A percentile compares a stretch with the other conserved stretches of the same genome.
These are phyloP conservation scores for Echria macrotheca DNA, from an alignment of 495 filamentous ascomycete species.

Conservation along the genomic window DNA sequence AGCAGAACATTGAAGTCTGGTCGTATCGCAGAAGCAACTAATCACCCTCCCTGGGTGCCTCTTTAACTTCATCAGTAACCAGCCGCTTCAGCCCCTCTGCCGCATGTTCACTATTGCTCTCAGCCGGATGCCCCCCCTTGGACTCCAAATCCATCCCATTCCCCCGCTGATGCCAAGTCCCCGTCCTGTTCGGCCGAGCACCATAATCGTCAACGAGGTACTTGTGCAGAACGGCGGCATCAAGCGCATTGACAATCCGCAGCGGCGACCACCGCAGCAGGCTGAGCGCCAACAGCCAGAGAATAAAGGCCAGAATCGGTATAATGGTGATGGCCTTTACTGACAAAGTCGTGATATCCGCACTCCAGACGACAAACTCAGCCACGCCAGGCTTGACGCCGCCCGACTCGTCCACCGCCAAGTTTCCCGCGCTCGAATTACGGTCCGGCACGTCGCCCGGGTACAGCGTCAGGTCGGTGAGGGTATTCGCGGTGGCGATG, in stretches of 20 bases:
- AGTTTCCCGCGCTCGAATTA: constrained; percentile 7
- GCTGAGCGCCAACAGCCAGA: constrained; percentile 12
- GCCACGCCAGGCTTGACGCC: constrained; percentile 14
- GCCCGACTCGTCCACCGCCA: constrained; percentile 10
- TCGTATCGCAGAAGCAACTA: too few relatives aligned
- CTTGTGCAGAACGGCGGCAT: constrained; percentile 4
- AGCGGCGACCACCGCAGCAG: constrained; percentile 9
- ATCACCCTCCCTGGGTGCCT: too few relatives aligned
- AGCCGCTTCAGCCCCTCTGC: too few relatives aligned
- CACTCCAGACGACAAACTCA: constrained; percentile 33
- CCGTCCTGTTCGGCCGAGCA: too few relatives aligned
- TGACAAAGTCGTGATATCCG: constrained; percentile 30
- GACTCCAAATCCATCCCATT: too few relatives aligned
- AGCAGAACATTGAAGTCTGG: too few relatives aligned
- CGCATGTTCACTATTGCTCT: too few relatives aligned
- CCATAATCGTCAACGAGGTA: background rate
- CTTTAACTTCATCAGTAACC: too few relatives aligned
- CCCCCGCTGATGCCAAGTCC: too few relatives aligned
- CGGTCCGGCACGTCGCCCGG: constrained; percentile 4
- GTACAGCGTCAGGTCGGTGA: constrained; percentile 29
- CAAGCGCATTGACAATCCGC: constrained; percentile 4
- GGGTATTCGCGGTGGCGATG: constrained; percentile 27
- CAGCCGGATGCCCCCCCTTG: too few relatives aligned
- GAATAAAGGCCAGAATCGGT: constrained; percentile 19
- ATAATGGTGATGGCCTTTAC: constrained; percentile 26